These are phyloP conservation scores for Malassezia psittaci DNA, from an alignment of 1,284 basidiomycete species.

Conservation along the genomic window DNA sequence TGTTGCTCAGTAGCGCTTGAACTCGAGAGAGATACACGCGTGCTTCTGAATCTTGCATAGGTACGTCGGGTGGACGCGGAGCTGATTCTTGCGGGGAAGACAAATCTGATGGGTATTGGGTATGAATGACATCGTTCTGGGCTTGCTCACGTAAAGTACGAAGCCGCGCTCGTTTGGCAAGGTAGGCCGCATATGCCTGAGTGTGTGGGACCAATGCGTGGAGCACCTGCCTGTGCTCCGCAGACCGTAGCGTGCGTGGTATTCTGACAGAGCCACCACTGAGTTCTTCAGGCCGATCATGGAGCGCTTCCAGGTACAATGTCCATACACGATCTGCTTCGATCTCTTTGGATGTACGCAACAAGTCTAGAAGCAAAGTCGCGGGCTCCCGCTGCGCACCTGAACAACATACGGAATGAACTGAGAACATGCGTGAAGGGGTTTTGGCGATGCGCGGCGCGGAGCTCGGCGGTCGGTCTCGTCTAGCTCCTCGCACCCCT, in stretches of 20 bases:
- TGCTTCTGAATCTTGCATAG: conserved; percentile 4
- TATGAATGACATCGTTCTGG: background rate
- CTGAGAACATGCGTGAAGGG: background rate
- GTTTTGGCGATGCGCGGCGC: no score
- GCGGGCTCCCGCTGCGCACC: background rate
- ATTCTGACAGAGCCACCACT: conserved; percentile 8
- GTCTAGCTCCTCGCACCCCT: background rate
- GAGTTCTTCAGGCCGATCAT: conserved; percentile 1
- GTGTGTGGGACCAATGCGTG: conserved; percentile 6
- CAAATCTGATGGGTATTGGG: background rate
- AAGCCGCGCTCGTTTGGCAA: background rate
- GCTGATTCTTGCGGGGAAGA: conserved; percentile 11
- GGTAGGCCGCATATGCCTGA: background rate
- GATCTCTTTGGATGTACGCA: background rate
- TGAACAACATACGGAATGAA: background rate
- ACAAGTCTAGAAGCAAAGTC: conserved; percentile 1
- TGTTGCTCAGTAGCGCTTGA: conserved; percentile 3
- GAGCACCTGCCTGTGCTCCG: conserved; percentile 11
- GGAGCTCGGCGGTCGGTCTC: no score
- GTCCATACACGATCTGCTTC: conserved; percentile 11
- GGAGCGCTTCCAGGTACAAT: conserved; percentile 8
- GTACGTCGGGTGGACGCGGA: background rate
- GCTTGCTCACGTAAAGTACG: background rate
- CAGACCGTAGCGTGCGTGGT: background rate
- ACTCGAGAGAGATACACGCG: conserved; percentile 1